phyloP scores from a whole-genome alignment of 2,329 filamentous ascomycete genomes.

The Xylaria multiplex region DNA sequence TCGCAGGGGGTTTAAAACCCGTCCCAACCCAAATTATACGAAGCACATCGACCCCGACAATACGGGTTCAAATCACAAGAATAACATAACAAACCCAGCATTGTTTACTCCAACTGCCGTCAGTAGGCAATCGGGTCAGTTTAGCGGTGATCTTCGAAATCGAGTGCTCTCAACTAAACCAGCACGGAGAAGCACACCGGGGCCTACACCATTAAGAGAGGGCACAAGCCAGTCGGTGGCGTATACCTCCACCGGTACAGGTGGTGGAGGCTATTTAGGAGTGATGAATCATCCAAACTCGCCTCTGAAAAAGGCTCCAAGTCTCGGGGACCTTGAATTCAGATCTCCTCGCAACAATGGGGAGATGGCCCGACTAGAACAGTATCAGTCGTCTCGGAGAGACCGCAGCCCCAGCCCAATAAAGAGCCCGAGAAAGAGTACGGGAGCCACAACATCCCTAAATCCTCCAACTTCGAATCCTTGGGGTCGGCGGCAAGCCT shows the following conservation, averaged over 20 bases:
- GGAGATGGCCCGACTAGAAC: conserved; percentile 69
- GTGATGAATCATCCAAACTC: conserved; percentile 83
- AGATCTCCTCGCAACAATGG: conserved; percentile 67
- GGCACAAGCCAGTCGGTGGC: conserved; percentile 39
- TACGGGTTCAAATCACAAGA: conserved; percentile 49
- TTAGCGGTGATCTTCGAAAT: conserved; percentile 44
- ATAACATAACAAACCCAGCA: conserved; percentile 53
- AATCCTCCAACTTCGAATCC: conserved; percentile 33
- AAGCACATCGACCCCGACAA: conserved; percentile 76
- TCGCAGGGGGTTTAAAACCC: conserved; percentile 80
- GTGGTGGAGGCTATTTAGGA: conserved; percentile 77
- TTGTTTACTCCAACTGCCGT: conserved; percentile 55
- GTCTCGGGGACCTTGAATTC: conserved; percentile 66
- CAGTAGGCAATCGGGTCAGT: conserved; percentile 50
- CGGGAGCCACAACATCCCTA: conserved; percentile 39
- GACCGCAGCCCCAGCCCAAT: conserved; percentile 46
- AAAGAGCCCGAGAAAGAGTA: conserved; percentile 47
- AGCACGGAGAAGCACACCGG: conserved; percentile 79
- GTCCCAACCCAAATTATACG: conserved; percentile 83
- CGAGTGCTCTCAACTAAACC: conserved; percentile 70
- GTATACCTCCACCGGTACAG: conserved; percentile 41
- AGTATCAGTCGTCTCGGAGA: conserved; percentile 50
- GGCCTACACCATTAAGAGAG: conserved; percentile 56
- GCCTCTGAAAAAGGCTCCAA: conserved; percentile 80
- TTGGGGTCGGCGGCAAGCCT: conserved; percentile 41